Percentiles rank a stretch among this genome's conserved stretches.
Evolutionary conservation across 352 stramenopile species (phyloP).

Genomic region (Peronospora belbahrii): DNA sequence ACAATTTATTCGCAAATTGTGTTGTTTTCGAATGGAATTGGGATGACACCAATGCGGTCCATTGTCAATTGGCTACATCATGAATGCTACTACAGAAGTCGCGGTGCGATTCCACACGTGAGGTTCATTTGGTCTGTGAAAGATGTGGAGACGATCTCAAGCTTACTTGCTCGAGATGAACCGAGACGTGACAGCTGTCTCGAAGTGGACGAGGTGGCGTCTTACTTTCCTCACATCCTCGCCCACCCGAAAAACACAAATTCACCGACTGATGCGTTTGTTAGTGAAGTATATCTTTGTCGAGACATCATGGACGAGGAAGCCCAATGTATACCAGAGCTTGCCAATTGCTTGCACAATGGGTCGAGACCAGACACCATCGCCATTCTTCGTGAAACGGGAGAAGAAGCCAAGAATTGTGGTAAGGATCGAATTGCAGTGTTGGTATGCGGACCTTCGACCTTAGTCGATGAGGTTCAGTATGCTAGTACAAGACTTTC

Average conservation of each 20-base stretch:
- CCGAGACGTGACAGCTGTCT: conserved; percentile 23
- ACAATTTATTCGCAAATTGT: conserved; percentile 44
- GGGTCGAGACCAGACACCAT: conserved; percentile 24
- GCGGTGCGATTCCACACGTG: conserved; percentile 32
- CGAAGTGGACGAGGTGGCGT: conserved; percentile 30
- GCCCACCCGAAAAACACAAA: conserved; percentile 23
- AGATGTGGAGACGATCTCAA: conserved; percentile 34
- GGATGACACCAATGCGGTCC: conserved; percentile 44
- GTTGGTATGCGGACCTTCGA: conserved; percentile 33
- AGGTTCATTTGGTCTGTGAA: conserved; percentile 47
- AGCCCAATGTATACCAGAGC: conserved; percentile 23
- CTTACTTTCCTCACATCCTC: conserved; percentile 27
- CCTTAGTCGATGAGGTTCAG: conserved; percentile 26
- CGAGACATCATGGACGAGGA: conserved; percentile 27
- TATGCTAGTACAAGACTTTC: conserved; percentile 17
- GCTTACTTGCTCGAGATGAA: conserved; percentile 24
- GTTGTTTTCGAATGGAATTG: conserved; percentile 41
- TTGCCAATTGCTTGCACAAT: conserved; percentile 25
- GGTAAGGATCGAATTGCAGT: conserved; percentile 31
- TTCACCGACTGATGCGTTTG: conserved; percentile 17
- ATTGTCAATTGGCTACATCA: conserved; percentile 40
- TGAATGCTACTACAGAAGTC: conserved; percentile 19
- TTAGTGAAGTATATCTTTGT: conserved; percentile 26
- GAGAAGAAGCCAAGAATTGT: conserved; percentile 24
- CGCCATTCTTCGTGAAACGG: conserved; percentile 29